These are phyloP conservation scores for Aspergillus jensenii DNA, from an alignment of 2,329 filamentous ascomycete genomes.

Conservation along the genomic window DNA sequence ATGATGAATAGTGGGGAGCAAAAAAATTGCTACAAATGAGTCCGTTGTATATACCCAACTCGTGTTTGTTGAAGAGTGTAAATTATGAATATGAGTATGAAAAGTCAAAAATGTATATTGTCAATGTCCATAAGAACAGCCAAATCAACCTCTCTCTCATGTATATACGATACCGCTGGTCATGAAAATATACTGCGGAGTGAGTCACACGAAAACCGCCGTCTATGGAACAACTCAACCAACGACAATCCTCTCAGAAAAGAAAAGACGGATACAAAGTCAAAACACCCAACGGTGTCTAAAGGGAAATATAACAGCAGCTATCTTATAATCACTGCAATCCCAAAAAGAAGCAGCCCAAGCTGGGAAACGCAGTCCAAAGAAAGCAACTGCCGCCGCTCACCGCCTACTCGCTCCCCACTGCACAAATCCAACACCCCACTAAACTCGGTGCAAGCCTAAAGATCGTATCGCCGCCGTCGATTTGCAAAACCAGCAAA, in stretches of 20 bases:
- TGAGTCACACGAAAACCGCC: not conserved
- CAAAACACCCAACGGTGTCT: not conserved
- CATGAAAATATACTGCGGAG: not conserved
- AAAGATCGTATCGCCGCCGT: constrained; percentile 35
- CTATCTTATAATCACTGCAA: not conserved
- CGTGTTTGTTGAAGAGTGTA: constrained; percentile 14
- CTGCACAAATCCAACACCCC: constrained; percentile 39
- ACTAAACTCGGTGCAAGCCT: constrained; percentile 22
- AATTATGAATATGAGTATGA: constrained; percentile 3
- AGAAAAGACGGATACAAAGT: not conserved
- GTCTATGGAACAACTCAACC: not conserved
- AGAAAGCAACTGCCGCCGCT: constrained; percentile 11
- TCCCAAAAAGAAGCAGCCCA: not conserved
- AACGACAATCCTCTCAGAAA: not conserved
- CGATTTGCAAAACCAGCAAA: constrained; percentile 29
- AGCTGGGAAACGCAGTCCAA: not conserved
- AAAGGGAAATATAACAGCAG: not conserved
- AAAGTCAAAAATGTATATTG: not conserved
- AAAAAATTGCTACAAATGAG: not conserved
- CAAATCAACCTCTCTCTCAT: not conserved
- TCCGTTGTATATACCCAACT: constrained; percentile 24
- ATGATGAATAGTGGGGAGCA: constrained; percentile 16
- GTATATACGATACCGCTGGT: not conserved
- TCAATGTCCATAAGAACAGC: not conserved
- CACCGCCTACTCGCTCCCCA: constrained; percentile 38